Evolutionary conservation across 768 basidiomycete species (phyloP).

Genomic region (Exidia glandulosa): DNA sequence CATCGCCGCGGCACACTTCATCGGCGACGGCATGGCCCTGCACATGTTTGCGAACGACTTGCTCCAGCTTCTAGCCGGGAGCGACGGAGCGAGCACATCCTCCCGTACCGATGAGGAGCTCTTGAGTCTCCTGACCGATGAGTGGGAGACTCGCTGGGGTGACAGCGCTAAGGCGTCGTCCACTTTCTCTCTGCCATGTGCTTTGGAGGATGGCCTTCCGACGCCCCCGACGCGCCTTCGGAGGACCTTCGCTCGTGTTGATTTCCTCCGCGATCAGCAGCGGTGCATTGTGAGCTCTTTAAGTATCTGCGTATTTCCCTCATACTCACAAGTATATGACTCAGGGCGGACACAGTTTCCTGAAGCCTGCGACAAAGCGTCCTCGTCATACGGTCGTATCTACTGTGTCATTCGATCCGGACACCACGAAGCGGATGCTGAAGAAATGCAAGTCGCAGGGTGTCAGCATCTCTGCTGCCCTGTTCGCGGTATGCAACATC

Average conservation of each 20-base stretch:
- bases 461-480: conserved; percentile 62
- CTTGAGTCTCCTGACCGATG: conserved; percentile 14
- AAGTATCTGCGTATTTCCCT: background rate
- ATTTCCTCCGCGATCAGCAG: conserved; percentile 42
- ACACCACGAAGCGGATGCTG: conserved; percentile 50
- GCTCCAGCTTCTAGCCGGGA: conserved; percentile 45
- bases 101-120: conserved; percentile 6
- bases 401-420: conserved; percentile 45
- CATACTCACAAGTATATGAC: background rate
- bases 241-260: conserved; percentile 38
- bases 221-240: conserved; percentile 26
- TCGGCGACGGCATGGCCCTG: conserved; percentile 82
- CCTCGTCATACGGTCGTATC: conserved; percentile 55
- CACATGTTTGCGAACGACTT: conserved; percentile 77
- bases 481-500: conserved; percentile 66
- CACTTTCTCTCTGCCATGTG: conserved; percentile 23
- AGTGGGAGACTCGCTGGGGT: conserved; percentile 23
- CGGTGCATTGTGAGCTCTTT: conserved; percentile 39
- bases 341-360: conserved; percentile 69
- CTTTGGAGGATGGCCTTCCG: conserved; percentile 43
- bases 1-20: conserved; percentile 68
- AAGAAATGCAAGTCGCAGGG: conserved; percentile 58
- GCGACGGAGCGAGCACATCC: conserved; percentile 2
- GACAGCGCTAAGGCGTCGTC: background rate
- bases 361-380: conserved; percentile 28